Conservation (phyloP, 495 filamentous ascomycete species). For the Penicillium crystallinum region DNA sequence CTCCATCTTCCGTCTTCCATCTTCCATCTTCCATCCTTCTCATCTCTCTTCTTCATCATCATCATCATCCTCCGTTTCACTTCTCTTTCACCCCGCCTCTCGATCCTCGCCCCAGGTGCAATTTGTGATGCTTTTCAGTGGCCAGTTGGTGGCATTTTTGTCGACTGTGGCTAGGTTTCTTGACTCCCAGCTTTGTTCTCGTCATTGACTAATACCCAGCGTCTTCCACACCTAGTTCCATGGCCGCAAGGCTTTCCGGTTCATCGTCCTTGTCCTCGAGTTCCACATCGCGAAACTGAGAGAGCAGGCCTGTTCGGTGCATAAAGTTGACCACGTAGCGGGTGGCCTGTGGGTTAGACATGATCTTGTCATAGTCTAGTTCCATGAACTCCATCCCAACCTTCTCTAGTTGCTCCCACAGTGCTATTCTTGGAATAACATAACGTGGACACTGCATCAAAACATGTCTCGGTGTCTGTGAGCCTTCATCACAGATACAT, state of each 20-base stretch:
- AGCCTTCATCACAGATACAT: too few species aligned
- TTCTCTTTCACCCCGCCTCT: neutral
- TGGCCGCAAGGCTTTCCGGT: neutral
- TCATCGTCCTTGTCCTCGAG: neutral
- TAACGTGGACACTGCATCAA: too few species aligned
- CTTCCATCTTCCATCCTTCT: neutral
- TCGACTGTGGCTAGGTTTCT: neutral
- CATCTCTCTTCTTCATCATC: neutral
- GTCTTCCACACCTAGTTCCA: neutral
- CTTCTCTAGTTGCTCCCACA: too few species aligned
- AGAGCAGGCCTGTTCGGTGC: neutral
- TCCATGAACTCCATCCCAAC: too few species aligned
- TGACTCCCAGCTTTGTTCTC: neutral
- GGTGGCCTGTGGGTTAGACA: neutral
- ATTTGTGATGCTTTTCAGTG: neutral
- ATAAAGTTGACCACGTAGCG: constrained; percentile 1
- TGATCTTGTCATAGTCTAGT: neutral
- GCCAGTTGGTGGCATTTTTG: neutral
- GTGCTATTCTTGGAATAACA: too few species aligned
- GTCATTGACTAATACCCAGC: neutral
- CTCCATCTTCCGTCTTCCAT: neutral
- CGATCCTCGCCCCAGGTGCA: neutral
- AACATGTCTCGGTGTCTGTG: too few species aligned
- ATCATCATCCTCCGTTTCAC: neutral
- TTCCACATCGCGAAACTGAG: neutral